These are phyloP conservation scores for Metschnikowia lochheadii DNA, from an alignment of 805 yeast species.

Conservation along the genomic window DNA sequence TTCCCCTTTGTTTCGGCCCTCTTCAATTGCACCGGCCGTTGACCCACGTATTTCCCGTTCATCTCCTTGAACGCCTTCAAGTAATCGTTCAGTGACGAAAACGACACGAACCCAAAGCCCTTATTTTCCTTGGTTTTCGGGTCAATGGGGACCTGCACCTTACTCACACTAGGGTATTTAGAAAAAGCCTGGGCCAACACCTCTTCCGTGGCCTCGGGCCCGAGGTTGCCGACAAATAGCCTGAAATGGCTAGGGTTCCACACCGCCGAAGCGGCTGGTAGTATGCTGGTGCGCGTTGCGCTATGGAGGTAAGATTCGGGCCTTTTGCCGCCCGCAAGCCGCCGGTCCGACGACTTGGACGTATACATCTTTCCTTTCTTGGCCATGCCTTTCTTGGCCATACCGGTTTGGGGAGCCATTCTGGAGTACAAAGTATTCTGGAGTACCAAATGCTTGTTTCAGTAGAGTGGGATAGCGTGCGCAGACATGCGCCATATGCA, in stretches of 20 bases:
- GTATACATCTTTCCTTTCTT: constrained; percentile 21
- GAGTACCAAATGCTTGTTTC: background rate
- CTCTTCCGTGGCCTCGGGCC: constrained; percentile 60
- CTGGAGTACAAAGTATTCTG: background rate
- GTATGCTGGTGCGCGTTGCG: background rate
- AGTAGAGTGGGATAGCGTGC: background rate
- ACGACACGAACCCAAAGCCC: constrained; percentile 76
- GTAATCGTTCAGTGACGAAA: constrained; percentile 61
- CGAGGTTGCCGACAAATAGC: constrained; percentile 71
- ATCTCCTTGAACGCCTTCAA: constrained; percentile 67
- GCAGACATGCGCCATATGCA: background rate
- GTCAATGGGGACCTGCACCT: constrained; percentile 59
- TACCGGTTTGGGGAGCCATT: constrained; percentile 4
- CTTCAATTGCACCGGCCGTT: constrained; percentile 65
- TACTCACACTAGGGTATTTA: constrained; percentile 49
- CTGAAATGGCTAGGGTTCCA: constrained; percentile 74
- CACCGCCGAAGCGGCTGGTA: constrained; percentile 36
- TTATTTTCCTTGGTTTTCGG: constrained; percentile 43
- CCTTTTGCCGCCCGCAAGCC: constrained; percentile 49
- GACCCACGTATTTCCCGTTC: constrained; percentile 75
- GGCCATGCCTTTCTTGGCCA: constrained; percentile 13
- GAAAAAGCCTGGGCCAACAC: constrained; percentile 52
- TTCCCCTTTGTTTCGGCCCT: constrained; percentile 45
- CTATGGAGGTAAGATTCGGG: constrained; percentile 27
- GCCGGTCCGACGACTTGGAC: constrained; percentile 50